Percentiles rank a stretch among this genome's conserved stretches.
Conservation (phyloP, 176 grass and related monocot genomes). For the Ensete glaucum region DNA sequence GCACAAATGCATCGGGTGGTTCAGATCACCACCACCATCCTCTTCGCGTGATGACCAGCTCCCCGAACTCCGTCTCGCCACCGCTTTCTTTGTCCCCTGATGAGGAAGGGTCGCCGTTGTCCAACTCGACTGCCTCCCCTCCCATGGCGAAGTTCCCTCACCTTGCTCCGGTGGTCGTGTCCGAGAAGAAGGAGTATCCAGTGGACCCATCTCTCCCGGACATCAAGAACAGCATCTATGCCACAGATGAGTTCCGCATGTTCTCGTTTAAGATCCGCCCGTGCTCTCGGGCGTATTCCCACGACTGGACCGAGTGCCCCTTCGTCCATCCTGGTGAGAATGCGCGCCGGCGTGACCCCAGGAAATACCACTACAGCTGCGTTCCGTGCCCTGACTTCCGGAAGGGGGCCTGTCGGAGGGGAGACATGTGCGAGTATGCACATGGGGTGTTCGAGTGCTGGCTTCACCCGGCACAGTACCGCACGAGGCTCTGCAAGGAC, state of each 20-base stretch:
- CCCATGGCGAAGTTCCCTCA: constrained; percentile 6
- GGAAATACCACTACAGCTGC: constrained; percentile 67
- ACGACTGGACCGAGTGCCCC: constrained; percentile 93
- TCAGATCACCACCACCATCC: neutral
- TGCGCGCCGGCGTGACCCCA: constrained; percentile 65
- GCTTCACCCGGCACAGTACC: constrained; percentile 87
- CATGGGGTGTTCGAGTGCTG: constrained; percentile 94
- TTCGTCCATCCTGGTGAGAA: constrained; percentile 87
- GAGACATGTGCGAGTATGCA: constrained; percentile 72
- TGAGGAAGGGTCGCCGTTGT: constrained; percentile 35
- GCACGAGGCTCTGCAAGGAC: constrained; percentile 85
- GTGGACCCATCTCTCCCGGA: constrained; percentile 72
- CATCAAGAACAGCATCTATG: constrained; percentile 76
- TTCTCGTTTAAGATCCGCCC: constrained; percentile 76
- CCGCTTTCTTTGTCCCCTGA: constrained; percentile 10
- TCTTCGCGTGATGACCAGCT: neutral
- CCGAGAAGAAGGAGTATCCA: constrained; percentile 72
- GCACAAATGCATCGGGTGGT: neutral
- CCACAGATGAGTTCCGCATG: constrained; percentile 87
- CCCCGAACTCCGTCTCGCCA: neutral
- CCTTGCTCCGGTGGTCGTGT: constrained; percentile 3
- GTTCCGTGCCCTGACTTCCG: constrained; percentile 88
- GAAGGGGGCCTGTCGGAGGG: constrained; percentile 50
- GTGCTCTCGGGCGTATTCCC: constrained; percentile 76
- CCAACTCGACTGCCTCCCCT: constrained; percentile 38